Base-by-base conservation (phyloP, 2,329 filamentous ascomycete species). In the Delphinella strobiligena region DNA sequence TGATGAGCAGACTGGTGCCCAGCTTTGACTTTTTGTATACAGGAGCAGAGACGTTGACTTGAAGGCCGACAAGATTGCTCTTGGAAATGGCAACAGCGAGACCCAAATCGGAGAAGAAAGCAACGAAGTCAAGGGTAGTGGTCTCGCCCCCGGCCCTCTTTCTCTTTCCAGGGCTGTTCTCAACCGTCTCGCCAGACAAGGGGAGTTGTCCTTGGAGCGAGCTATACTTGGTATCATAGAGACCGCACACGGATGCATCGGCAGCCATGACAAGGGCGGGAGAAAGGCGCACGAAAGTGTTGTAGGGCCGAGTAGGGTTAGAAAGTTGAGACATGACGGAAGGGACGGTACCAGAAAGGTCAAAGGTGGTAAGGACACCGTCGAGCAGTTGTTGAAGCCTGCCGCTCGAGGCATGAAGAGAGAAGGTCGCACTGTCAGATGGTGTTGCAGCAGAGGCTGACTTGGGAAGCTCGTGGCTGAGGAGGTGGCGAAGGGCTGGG, bases 221-320 rank as follows among this genome's bases (percentile, higher is more conserved):
- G 38, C 62, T 72, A 54, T 78, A 87, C 43, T 78, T 74, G 24
- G 80, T 74, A 56, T 86, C 85, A 54, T 80, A 82, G 11, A 84
- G 65, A 31, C 64, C 68, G 31, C 82, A 70, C 1, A 68, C 66
- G 8, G 67, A 60, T 0, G 67, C 51, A 0, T 76, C 77, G n/a
- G 74, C 66, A 1, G 75, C 69, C 33, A 88, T 66, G 1, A 84
- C 58, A 4, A 80, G 75, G 5, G 80, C 75, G 41, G 72, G 73
- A 5, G 80, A 82, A 0, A 87, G 62, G 5, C 78, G 71, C 5
- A 80, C 54, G 50, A 85, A 83, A 2, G 79, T 80, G 15, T 66
- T 64, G 2, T 76, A 64, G 1, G 62, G 67, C 4, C 68, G 60
- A 31, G 72, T 61, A 4, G 66, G 46, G 17, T 40, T 42, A 14